Conservation (phyloP, 2,329 filamentous ascomycete species). For the Didymella keratinophila region DNA sequence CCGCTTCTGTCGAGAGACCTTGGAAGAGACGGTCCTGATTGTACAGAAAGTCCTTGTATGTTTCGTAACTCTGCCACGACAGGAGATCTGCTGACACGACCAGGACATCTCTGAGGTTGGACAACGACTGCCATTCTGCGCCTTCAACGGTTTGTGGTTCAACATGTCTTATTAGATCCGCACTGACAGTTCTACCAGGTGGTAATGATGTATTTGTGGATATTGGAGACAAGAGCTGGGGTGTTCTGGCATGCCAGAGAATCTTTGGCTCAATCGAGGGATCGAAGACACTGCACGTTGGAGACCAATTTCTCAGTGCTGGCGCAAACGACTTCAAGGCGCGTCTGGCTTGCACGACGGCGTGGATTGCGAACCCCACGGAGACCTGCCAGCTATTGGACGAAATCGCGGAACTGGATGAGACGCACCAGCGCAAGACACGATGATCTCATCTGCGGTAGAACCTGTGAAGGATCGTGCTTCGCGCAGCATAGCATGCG, state of each 20-base stretch:
- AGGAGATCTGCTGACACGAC: slow-evolving; percentile 11
- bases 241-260: slow-evolving; percentile 88
- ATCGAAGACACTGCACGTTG: slow-evolving; percentile 87
- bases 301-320: slow-evolving; percentile 93
- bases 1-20: slow-evolving; percentile 82
- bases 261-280: slow-evolving; percentile 82
- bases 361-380: slow-evolving; percentile 92
- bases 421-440: slow-evolving; percentile 51
- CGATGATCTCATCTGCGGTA: slow-evolving; percentile 22
- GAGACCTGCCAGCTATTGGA: slow-evolving; percentile 92
- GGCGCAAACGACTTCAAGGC: slow-evolving; percentile 96
- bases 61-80: background rate
- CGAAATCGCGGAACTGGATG: slow-evolving; percentile 67
- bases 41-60: slow-evolving; percentile 82
- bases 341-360: slow-evolving; percentile 87
- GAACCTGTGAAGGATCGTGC: background rate
- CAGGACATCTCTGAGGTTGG: slow-evolving; percentile 77
- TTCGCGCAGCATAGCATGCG: slow-evolving; percentile 3
- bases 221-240: slow-evolving; percentile 97
- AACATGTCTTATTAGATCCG: background rate
- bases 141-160: slow-evolving; percentile 76
- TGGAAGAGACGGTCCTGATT: slow-evolving; percentile 95
- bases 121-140: slow-evolving; percentile 82
- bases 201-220: slow-evolving; percentile 98
- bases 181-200: slow-evolving; percentile 55